Percentiles rank a stretch among this genome's conserved stretches.
phyloP scores from a whole-genome alignment of 2,329 filamentous ascomycete species.

The Exophiala alcalophila region DNA sequence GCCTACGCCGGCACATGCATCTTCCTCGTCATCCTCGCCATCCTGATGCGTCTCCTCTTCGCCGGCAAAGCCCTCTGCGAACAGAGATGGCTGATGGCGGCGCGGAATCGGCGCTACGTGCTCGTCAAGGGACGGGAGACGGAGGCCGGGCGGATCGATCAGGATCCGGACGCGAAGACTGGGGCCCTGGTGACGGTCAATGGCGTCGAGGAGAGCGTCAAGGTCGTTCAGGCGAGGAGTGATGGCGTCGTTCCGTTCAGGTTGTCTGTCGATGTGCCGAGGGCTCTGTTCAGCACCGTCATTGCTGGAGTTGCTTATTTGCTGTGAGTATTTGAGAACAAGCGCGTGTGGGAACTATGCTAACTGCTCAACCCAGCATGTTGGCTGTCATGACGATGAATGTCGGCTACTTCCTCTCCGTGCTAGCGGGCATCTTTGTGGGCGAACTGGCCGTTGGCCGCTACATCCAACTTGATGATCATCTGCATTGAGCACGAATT shows the following conservation, averaged over 20 bases:
- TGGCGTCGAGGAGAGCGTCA: conserved; percentile 76
- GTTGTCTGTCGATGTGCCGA: conserved; percentile 72
- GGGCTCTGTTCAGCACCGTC: conserved; percentile 67
- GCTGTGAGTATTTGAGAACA: conserved; percentile 60
- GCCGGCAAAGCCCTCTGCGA: conserved; percentile 63
- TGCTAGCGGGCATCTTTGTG: conserved; percentile 77
- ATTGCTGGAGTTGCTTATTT: conserved; percentile 78
- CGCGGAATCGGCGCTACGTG: conserved; percentile 73
- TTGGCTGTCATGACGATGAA: conserved; percentile 89
- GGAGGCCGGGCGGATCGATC: conserved; percentile 57
- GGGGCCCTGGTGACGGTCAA: conserved; percentile 68
- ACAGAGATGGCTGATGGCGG: conserved; percentile 65
- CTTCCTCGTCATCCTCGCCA: conserved; percentile 76
- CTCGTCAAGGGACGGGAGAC: conserved; percentile 64
- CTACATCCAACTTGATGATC: conserved; percentile 55
- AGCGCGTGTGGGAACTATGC: neutral
- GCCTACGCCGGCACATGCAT: conserved; percentile 87
- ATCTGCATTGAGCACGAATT: conserved; percentile 38
- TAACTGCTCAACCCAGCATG: conserved; percentile 60
- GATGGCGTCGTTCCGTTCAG: conserved; percentile 67
- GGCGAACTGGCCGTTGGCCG: conserved; percentile 79
- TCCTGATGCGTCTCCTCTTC: conserved; percentile 66
- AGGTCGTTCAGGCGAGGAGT: conserved; percentile 61
- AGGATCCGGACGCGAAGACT: conserved; percentile 61
- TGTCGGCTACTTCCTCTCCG: conserved; percentile 76